Conservation (phyloP, 371 early-diverging fungal genomes). For the Saksenaea oblongispora region DNA sequence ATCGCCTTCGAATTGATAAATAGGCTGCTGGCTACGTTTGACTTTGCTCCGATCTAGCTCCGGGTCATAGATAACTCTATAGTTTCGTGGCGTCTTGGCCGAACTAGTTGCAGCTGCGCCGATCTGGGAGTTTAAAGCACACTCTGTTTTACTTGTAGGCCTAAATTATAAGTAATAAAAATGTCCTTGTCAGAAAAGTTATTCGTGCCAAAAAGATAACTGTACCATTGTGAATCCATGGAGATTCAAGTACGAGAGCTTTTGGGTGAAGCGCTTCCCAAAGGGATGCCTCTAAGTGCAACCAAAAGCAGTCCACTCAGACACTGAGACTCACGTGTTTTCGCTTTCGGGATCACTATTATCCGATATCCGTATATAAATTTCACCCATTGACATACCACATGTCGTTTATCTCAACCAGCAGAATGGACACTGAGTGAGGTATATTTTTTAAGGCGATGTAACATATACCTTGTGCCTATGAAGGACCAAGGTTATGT, state of each 20-base stretch:
- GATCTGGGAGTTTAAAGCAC: constrained; percentile 1
- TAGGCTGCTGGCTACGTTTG: constrained; percentile 25
- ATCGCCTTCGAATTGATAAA: constrained; percentile 36
- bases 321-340: too few species aligned
- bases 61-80: constrained; percentile 47
- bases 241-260: constrained; percentile 3
- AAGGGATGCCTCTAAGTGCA: neutral
- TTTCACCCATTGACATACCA: too few species aligned
- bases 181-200: neutral
- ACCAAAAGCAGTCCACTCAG: too few species aligned
- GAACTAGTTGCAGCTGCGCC: constrained; percentile 6
- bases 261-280: neutral
- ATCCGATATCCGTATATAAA: too few species aligned
- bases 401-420: too few species aligned
- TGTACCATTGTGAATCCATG: neutral
- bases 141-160: constrained; percentile 5
- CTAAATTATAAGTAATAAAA: neutral
- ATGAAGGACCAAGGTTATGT: too few species aligned
- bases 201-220: neutral
- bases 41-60: constrained; percentile 37
- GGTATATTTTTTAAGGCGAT: too few species aligned
- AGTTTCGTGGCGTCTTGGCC: constrained; percentile 37
- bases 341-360: too few species aligned
- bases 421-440: too few species aligned
- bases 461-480: too few species aligned